Conservation (phyloP, 2,329 filamentous ascomycete species). For the Penicillium sp. region DNA sequence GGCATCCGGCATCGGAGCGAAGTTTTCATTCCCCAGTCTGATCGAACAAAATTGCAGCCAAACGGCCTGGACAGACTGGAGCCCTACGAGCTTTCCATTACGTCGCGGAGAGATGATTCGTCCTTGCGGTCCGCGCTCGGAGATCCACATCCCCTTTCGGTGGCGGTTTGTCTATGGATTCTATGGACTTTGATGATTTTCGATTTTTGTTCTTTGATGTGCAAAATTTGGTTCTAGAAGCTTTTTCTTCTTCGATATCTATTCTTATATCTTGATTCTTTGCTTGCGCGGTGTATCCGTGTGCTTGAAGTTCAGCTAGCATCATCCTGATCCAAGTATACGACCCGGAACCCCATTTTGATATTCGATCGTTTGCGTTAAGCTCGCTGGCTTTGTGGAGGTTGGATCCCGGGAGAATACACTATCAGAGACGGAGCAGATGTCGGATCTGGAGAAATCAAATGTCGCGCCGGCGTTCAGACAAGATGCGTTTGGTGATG, state of each 20-base stretch:
- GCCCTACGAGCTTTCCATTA: conserved; percentile 7
- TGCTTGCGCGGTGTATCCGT: neutral
- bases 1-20: conserved; percentile 11
- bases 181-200: neutral
- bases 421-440: neutral
- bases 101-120: conserved; percentile 6
- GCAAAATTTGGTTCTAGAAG: neutral
- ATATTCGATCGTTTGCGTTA: conserved; percentile 8
- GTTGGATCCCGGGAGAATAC: neutral
- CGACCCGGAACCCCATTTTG: neutral
- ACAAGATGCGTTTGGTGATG: conserved; percentile 40
- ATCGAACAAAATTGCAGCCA: neutral
- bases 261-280: neutral
- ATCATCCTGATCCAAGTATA: neutral
- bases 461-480: conserved; percentile 13
- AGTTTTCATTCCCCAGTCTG: conserved; percentile 8
- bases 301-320: neutral
- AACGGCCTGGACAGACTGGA: neutral
- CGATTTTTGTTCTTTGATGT: neutral
- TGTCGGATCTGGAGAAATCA: conserved; percentile 22
- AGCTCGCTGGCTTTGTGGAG: conserved; percentile 3
- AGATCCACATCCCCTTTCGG: conserved; percentile 8
- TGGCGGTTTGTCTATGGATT: conserved; percentile 7
- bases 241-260: neutral
- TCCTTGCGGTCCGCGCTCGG: conserved; percentile 8